Base-by-base conservation (phyloP, 208 protist species). In the Wallacemonas collosoma region DNA sequence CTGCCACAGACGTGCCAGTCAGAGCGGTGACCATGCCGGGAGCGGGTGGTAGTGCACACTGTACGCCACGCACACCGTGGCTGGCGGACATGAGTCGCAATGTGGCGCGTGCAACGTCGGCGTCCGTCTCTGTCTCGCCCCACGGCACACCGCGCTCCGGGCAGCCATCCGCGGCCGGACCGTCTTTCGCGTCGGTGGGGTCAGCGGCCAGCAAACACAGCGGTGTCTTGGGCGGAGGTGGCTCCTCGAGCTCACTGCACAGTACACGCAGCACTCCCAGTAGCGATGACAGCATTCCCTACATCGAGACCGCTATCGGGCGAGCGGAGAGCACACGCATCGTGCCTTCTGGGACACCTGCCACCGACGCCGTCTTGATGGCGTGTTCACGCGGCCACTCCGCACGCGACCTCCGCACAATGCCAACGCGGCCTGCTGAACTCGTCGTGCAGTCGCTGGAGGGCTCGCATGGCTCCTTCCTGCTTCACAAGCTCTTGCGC, bases 31-130 rank as follows among this genome's bases (percentile, higher is more conserved):
- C 60, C 12, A 14, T n/a, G 60, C 6, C 60, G 6, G 41, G 36
- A 4, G 43, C 26, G 26, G 15, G 6, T 6, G 5, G 4, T 38
- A 38, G 56, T 8, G 0, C 41, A 5, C 17, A 50, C 60, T 45
- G 60, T 41, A 53, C 60, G 39, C 60, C 60, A 65, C 60, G 60
- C 60, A 65, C 60, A 41, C 60, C 60, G 12, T 65, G 60, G 60
- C 26, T 65, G 2, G 60, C 26, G 26, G 26, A 26, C 26, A 26
- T 26, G 26, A 26, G 26, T 26, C 26, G 26, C 26, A 26, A 26
- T 26, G 26, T 26, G 26, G 26, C 26, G 26, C 26, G 26, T 26
- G 26, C 26, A 26, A 26, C 26, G 26, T 26, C 26, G 26, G 26
- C 26, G 26, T 26, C 26, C 26, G 26, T 26, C 26, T 26, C 26